Evolutionary conservation across 805 yeast genomes (phyloP).

Genomic region (Wickerhamiella parazyma): DNA sequence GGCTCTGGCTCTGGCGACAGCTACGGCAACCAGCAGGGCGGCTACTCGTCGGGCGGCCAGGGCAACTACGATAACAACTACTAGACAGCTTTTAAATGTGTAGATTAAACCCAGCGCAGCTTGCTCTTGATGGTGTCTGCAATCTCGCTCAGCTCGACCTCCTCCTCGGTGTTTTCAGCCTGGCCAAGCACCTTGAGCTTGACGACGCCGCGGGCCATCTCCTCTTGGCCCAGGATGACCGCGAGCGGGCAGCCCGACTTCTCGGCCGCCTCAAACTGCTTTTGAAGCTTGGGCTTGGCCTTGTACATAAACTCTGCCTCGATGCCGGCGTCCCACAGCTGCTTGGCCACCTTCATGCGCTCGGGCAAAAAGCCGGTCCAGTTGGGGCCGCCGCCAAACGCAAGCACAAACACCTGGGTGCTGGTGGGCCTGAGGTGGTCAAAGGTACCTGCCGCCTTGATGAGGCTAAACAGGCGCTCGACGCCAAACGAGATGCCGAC

Average conservation of each 20-base stretch:
- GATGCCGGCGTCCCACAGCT: slow-evolving; percentile 77
- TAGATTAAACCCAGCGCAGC: slow-evolving; percentile 24
- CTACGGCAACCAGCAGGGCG: not conserved
- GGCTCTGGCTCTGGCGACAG: slow-evolving; percentile 1
- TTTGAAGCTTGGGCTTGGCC: slow-evolving; percentile 84
- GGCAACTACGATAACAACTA: not conserved
- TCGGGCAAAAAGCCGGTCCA: slow-evolving; percentile 89
- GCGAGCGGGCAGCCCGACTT: slow-evolving; percentile 82
- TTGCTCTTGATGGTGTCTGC: slow-evolving; percentile 39
- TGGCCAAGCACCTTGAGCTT: slow-evolving; percentile 83
- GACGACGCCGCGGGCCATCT: slow-evolving; percentile 63
- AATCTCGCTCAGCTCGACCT: slow-evolving; percentile 49
- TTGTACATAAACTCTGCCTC: slow-evolving; percentile 88
- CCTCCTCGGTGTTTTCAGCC: slow-evolving; percentile 68
- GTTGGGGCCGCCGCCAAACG: slow-evolving; percentile 95
- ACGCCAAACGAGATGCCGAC: slow-evolving; percentile 96
- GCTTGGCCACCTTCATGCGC: slow-evolving; percentile 75
- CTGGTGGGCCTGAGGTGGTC: slow-evolving; percentile 64
- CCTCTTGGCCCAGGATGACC: slow-evolving; percentile 92
- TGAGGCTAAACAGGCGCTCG: slow-evolving; percentile 81
- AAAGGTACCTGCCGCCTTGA: slow-evolving; percentile 59
- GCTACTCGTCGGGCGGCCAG: slow-evolving; percentile 1
- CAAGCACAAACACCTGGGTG: slow-evolving; percentile 92
- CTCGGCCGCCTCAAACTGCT: slow-evolving; percentile 96
- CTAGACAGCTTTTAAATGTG: slow-evolving; percentile 4